phyloP scores from a whole-genome alignment of 345 rosid genomes.

The Hibiscus tridactylites region DNA sequence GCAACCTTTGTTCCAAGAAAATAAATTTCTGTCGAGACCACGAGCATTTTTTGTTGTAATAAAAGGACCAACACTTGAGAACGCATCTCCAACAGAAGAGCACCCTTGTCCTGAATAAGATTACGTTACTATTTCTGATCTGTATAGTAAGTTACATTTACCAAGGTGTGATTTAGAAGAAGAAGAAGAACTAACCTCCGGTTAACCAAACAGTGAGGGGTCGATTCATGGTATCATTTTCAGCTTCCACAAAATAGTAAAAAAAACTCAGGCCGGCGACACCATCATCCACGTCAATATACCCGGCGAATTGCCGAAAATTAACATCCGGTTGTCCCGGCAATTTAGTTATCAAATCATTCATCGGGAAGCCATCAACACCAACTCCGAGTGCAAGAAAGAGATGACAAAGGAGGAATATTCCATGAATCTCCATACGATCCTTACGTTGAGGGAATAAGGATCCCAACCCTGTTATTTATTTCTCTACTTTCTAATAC shows the following conservation, averaged over 20 bases:
- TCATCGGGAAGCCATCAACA: not conserved
- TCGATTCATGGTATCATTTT: not conserved
- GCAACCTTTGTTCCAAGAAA: constrained; percentile 3
- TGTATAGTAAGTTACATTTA: not conserved
- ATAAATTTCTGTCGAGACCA: not conserved
- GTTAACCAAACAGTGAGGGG: constrained; percentile 6
- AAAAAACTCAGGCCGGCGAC: not conserved
- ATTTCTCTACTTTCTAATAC: too few relatives aligned
- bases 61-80: not conserved
- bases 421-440: not conserved
- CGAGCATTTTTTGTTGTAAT: not conserved
- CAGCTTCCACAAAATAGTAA: not conserved
- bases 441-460: too few relatives aligned
- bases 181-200: not conserved
- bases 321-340: not conserved
- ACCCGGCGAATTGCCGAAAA: not conserved
- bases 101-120: constrained; percentile 1
- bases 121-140: too few relatives aligned
- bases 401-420: not conserved
- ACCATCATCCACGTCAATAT: not conserved
- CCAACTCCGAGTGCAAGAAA: not conserved
- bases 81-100: not conserved
- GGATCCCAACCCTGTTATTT: too few relatives aligned
- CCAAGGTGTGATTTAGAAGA: not conserved
- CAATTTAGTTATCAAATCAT: not conserved